Evolutionary conservation across 768 basidiomycete genomes (phyloP).

Genomic region (Fistulinella prunicolor): DNA sequence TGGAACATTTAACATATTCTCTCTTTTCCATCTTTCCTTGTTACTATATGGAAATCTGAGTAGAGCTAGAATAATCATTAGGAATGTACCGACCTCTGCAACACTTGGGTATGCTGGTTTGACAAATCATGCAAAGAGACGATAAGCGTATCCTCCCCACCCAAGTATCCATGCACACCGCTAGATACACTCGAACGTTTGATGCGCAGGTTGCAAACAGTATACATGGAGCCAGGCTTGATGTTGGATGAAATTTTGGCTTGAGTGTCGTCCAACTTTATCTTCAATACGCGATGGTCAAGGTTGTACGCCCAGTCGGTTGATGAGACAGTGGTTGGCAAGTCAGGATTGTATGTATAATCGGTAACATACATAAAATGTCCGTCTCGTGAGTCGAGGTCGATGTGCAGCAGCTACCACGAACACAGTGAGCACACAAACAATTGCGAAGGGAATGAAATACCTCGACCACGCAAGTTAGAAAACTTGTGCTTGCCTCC

Average conservation of each 20-base stretch:
- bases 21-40: slow-evolving; percentile 32
- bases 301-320: slow-evolving; percentile 44
- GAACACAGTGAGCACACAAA: not conserved
- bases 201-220: slow-evolving; percentile 52
- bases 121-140: slow-evolving; percentile 14
- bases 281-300: slow-evolving; percentile 49
- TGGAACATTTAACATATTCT: slow-evolving; percentile 11
- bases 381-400: slow-evolving; percentile 30
- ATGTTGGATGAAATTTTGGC: slow-evolving; percentile 37
- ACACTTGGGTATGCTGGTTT: slow-evolving; percentile 14
- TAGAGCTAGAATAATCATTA: not conserved
- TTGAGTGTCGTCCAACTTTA: slow-evolving; percentile 51
- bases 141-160: slow-evolving; percentile 30
- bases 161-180: slow-evolving; percentile 25
- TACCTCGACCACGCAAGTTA: slow-evolving; percentile 63
- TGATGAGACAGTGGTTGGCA: slow-evolving; percentile 30
- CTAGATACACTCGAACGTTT: slow-evolving; percentile 17
- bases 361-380: slow-evolving; percentile 60
- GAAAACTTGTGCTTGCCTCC: slow-evolving; percentile 38
- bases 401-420: slow-evolving; percentile 46
- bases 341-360: slow-evolving; percentile 51
- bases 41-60: slow-evolving; percentile 25
- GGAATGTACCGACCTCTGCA: slow-evolving; percentile 19
- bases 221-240: slow-evolving; percentile 40
- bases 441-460: not conserved